Evolutionary conservation across 352 stramenopile genomes (phyloP), one percentile per base, ranked within the genome.

Genomic region (Globisporangium solare): DNA sequence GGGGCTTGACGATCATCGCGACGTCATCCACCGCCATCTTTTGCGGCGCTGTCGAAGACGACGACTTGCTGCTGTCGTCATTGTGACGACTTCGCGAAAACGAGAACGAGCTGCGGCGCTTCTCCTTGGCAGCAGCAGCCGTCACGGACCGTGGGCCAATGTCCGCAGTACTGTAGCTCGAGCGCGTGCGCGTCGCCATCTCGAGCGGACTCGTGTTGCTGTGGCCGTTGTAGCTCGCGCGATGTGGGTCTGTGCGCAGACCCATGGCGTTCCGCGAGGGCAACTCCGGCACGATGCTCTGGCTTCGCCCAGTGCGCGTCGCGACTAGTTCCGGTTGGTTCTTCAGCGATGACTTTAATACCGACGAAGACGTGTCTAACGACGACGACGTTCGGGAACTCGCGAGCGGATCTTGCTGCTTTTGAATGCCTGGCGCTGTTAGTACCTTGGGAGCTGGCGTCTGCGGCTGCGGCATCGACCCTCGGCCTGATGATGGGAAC

Each of bases 21-120:
- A 84, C 66, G 21, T 83, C 74, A 41, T 78, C 70, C 35, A 79
- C 68, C 13, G 68, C 68, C 56, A 73, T 69, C n/a, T 64, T 71
- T 31, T 61, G 64, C n/a, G 62, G 53, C 20, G 51, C 52, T 6
- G 31, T 39, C 17, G 64, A 50, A 13, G 41, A 55, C 31, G 71
- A 35, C 27, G 27, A 35, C 5, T 35, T 35, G 27, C 27, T 35
- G 27, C 27, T 35, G 27, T 8, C 27, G 27, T 57, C 41, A 32
- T 74, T 60, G 21, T 66, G 70, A 24, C 64, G 70, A 31, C 47
- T 53, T n/a, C 70, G 74, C 15, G 64, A 75, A 51, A 81, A 84
- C n/a, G 62, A 68, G 21, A 81, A 54, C 24, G 69, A 74, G 60
- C 71, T 74, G 20, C 69, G 61, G 5, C 74, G 71, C 18, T 75